Evolutionary conservation across 164 flowering plant species (phyloP).

Genomic region (Saururus chinensis): DNA sequence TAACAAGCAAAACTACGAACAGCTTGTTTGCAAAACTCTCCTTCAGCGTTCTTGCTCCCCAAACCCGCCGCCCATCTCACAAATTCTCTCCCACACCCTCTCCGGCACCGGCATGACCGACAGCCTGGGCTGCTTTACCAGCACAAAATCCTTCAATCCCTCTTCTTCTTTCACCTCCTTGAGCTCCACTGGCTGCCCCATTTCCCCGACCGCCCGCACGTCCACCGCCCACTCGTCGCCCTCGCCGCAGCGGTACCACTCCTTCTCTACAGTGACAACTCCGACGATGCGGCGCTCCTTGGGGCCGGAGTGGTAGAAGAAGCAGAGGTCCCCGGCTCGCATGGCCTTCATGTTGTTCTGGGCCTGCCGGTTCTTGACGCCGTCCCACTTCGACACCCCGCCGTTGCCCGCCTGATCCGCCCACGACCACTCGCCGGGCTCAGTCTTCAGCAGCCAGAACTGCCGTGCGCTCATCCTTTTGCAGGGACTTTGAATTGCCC

Average conservation of each 20-base stretch:
- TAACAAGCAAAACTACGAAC: not conserved
- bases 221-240: conserved; percentile 46
- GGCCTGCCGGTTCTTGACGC: conserved; percentile 92
- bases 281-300: conserved; percentile 72
- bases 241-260: conserved; percentile 42
- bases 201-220: conserved; percentile 69
- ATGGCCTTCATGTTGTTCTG: conserved; percentile 74
- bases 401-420: conserved; percentile 72
- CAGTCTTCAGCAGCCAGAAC: conserved; percentile 87
- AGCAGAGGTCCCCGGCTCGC: conserved; percentile 61
- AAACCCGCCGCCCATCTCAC: conserved; percentile 54
- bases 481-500: not conserved
- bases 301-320: conserved; percentile 95
- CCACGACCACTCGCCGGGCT: conserved; percentile 94
- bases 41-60: not conserved
- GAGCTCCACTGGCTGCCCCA: conserved; percentile 65
- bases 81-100: conserved; percentile 54
- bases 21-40: not conserved
- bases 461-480: conserved; percentile 5
- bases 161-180: conserved; percentile 75
- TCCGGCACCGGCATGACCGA: conserved; percentile 79
- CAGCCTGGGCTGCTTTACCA: conserved; percentile 80
- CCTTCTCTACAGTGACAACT: conserved; percentile 54
- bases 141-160: conserved; percentile 44
- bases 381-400: conserved; percentile 76